These are phyloP conservation scores for Pichia phayaonensis DNA, from an alignment of 805 yeast species.

Conservation along the genomic window DNA sequence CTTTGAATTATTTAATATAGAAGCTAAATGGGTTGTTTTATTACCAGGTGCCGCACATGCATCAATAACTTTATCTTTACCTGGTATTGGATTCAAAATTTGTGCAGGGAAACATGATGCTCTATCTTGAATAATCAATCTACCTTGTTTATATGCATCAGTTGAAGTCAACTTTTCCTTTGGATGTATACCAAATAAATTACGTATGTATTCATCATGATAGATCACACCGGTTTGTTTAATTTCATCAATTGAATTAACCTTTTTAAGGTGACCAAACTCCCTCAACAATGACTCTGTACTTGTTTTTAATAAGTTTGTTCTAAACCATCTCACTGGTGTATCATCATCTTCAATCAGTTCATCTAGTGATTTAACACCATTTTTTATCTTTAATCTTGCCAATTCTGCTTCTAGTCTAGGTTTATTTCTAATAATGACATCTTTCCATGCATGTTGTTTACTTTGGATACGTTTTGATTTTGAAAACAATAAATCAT, in stretches of 20 bases:
- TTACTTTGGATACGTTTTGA: conserved; percentile 84
- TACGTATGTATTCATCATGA: conserved; percentile 65
- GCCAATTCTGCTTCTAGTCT: conserved; percentile 76
- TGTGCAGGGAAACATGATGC: conserved; percentile 96
- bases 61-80: conserved; percentile 62
- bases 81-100: conserved; percentile 57
- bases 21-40: conserved; percentile 88
- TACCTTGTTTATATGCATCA: conserved; percentile 66
- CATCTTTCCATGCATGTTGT: conserved; percentile 78
- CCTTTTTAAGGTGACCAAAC: conserved; percentile 38
- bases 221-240: conserved; percentile 49
- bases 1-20: conserved; percentile 39
- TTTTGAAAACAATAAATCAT: conserved; percentile 70
- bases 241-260: conserved; percentile 36
- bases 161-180: conserved; percentile 59
- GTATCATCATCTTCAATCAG: conserved; percentile 52
- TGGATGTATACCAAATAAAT: conserved; percentile 78
- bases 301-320: conserved; percentile 53
- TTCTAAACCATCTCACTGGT: conserved; percentile 75
- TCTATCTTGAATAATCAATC: conserved; percentile 86
- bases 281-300: conserved; percentile 32
- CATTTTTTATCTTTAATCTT: conserved; percentile 66
- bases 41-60: conserved; percentile 99
- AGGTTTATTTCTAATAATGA: conserved; percentile 68
- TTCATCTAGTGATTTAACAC: conserved; percentile 49